Base-by-base conservation (phyloP, 305 asterid genomes). In the Rubia tinctorum region DNA sequence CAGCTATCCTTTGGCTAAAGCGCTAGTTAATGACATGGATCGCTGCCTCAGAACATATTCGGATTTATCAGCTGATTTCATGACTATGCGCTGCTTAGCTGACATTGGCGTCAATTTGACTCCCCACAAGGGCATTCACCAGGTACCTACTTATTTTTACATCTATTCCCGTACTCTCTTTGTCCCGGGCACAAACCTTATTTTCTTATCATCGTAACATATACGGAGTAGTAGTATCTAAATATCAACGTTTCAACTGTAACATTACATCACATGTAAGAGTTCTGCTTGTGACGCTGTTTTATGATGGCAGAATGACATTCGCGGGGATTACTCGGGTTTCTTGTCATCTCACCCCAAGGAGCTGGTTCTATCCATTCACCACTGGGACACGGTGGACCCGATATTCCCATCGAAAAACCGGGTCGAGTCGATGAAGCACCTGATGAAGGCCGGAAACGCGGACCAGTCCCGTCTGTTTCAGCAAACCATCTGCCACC, bases 61-160 rank as follows among this genome's bases (percentile, higher is more conserved):
- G 2, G 37, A 34, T 34, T 34, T 34, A 34, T 34, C 37, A 34
- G 5, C 37, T 34, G 37, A 34, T 34, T 34, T 34, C 37, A 34
- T 34, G 37, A 34, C 37, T 34, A 59, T 59, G 65, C 37, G 37
- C 18, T 59, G 65, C 65, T 23, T 59, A 10, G 65, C 65, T 25
- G 65, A 59, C 65, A 9, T 59, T 10, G 65, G 65, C 65, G 65
- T 59, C 3, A 11, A 59, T 23, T 12, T 59, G 7, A 59, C 65
- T 59, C 65, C 65, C 65, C 65, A 59, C 65, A 59, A 59, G 37
- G 65, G 65, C 14, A 5, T 59, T 8, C 65, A 59, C 65, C 65
- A 59, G 37, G 65, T 59, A 55, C 7, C 23, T 12, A 1, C 37
- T 34, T 34, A 34, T 34, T 4, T 34, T 5, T 0, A 34, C 37